Evolutionary conservation across 1,284 basidiomycete species (phyloP).

Genomic region (Irpex rosettiformis): DNA sequence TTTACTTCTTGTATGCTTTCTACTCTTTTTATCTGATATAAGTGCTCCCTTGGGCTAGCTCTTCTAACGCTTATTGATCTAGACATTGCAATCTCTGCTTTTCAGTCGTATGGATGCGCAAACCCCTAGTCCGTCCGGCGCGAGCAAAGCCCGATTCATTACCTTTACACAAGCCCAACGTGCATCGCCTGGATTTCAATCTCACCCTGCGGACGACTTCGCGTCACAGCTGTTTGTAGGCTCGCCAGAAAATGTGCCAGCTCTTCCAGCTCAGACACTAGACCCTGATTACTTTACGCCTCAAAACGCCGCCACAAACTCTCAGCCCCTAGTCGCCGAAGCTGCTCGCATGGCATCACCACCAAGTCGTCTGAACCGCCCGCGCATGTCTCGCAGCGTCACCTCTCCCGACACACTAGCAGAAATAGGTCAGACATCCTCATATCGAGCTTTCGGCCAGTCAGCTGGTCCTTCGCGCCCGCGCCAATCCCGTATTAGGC

Average conservation of each 20-base stretch:
- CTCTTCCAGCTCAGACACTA: constrained; percentile 1
- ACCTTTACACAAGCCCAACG: neutral
- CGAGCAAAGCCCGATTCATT: neutral
- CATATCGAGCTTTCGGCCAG: neutral
- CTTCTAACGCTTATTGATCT: neutral
- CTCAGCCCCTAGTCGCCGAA: neutral
- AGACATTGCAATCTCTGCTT: neutral
- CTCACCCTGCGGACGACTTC: neutral
- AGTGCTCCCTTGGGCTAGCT: neutral
- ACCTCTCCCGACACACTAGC: constrained; percentile 4
- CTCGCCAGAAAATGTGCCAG: constrained; percentile 10
- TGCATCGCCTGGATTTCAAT: neutral
- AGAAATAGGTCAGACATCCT: neutral
- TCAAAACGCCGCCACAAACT: neutral
- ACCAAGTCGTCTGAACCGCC: neutral
- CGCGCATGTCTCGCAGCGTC: neutral
- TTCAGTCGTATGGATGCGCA: neutral
- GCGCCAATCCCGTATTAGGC: neutral
- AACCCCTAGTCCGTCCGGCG: neutral
- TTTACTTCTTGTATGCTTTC: neutral
- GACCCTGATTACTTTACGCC: constrained; percentile 10
- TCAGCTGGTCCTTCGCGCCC: neutral
- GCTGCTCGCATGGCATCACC: neutral
- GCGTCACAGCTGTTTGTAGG: constrained; percentile 6
- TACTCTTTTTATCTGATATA: neutral